phyloP scores from a whole-genome alignment of 805 yeast species.

The Starmera caribaea region DNA sequence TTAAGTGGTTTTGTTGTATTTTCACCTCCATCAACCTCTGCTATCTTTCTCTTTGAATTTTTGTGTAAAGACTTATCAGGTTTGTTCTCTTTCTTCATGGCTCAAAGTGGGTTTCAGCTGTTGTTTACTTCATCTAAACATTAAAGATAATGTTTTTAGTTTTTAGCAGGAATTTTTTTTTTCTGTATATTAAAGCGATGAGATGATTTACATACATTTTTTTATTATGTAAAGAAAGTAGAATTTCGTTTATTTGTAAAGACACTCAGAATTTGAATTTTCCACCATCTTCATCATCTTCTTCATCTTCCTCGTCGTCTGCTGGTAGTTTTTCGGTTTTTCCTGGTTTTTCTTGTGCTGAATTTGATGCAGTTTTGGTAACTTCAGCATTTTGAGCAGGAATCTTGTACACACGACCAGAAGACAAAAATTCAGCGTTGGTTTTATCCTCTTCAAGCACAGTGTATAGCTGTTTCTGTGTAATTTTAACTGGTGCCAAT shows the following conservation, averaged over 20 bases:
- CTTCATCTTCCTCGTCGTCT: slow-evolving; percentile 13
- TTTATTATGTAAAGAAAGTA: no score
- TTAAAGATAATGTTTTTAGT: no score
- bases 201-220: no score
- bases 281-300: slow-evolving; percentile 12
- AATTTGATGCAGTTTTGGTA: background rate
- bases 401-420: slow-evolving; percentile 17
- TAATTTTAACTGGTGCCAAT: slow-evolving; percentile 6
- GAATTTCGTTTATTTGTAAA: background rate
- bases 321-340: background rate
- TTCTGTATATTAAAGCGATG: no score
- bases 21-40: no score
- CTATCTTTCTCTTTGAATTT: no score
- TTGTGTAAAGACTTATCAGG: no score
- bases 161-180: no score
- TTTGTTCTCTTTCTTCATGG: no score
- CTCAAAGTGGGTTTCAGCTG: no score
- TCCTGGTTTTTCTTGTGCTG: background rate
- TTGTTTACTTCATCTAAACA: no score
- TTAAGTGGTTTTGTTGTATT: no score
- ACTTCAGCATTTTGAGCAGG: slow-evolving; percentile 3
- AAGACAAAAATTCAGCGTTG: slow-evolving; percentile 8
- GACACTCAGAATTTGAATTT: slow-evolving; percentile 19
- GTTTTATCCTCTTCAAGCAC: slow-evolving; percentile 19
- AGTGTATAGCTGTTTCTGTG: slow-evolving; percentile 18